These are phyloP conservation scores for Trichoderma atrobrunneum DNA, from an alignment of 2,329 filamentous ascomycete species.

Conservation along the genomic window DNA sequence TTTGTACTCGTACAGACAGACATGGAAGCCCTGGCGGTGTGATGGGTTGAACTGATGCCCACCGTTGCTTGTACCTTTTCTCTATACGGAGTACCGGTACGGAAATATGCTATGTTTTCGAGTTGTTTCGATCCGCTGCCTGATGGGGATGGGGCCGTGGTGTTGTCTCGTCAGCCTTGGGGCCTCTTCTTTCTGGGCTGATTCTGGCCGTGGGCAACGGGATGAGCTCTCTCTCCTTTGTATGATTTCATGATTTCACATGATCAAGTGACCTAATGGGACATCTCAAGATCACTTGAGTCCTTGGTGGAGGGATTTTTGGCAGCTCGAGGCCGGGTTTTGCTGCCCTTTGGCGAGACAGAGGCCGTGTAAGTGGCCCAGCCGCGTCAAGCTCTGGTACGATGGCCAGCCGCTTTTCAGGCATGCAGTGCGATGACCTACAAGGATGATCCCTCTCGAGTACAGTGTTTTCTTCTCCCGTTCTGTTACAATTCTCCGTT, in stretches of 20 bases:
- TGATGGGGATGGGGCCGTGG: not conserved
- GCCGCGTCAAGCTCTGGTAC: not conserved
- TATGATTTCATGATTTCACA: not conserved
- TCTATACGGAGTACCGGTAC: not conserved
- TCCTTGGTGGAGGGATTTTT: not conserved
- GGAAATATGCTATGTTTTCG: not conserved
- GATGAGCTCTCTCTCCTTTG: not conserved
- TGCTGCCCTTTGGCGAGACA: not conserved
- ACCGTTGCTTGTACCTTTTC: not conserved
- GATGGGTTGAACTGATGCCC: not conserved
- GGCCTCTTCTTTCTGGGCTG: not conserved
- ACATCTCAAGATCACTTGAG: not conserved
- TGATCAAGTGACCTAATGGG: not conserved
- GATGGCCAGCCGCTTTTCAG: not conserved
- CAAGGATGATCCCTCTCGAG: not conserved
- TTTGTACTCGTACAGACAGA: not conserved
- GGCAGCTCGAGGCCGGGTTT: not conserved
- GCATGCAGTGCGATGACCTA: not conserved
- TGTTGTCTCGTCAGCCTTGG: not conserved
- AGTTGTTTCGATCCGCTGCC: not conserved
- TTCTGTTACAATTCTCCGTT: not conserved
- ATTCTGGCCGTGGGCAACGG: not conserved
- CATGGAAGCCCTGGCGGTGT: not conserved
- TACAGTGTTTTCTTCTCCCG: not conserved
- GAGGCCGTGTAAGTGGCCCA: conserved; percentile 1